phyloP scores from a whole-genome alignment of 2,329 filamentous ascomycete genomes.

The Aspergillus terreus region DNA sequence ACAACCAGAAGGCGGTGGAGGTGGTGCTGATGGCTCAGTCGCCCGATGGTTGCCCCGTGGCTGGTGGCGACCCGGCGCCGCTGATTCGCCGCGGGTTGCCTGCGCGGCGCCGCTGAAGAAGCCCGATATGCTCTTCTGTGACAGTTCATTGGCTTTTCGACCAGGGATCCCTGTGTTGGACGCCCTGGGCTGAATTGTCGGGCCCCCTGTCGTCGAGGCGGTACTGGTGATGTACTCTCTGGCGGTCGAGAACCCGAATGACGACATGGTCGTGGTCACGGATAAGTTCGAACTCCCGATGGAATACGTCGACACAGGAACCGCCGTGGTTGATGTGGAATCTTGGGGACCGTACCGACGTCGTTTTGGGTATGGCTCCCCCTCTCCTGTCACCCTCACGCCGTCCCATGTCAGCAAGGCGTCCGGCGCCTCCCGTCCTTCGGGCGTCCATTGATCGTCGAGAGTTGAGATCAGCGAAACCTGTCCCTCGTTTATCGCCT shows the following conservation, averaged over 20 bases:
- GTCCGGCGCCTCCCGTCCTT: slow-evolving; percentile 50
- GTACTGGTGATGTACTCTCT: slow-evolving; percentile 48
- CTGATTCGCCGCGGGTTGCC: slow-evolving; percentile 10
- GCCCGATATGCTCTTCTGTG: slow-evolving; percentile 50
- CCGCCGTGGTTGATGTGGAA: slow-evolving; percentile 26
- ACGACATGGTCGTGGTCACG: slow-evolving; percentile 39
- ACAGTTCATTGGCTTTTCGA: slow-evolving; percentile 38
- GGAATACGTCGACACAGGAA: slow-evolving; percentile 53
- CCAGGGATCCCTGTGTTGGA: slow-evolving; percentile 24
- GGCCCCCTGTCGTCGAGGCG: slow-evolving; percentile 11
- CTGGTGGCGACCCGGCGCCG: slow-evolving; percentile 10
- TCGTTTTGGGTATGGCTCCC: slow-evolving; percentile 24
- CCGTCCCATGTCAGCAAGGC: slow-evolving; percentile 37
- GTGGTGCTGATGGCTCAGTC: slow-evolving; percentile 1
- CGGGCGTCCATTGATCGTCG: slow-evolving; percentile 66
- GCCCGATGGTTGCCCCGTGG: slow-evolving; percentile 9
- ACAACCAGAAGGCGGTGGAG: neutral
- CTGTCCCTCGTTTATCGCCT: slow-evolving; percentile 50
- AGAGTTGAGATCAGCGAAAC: slow-evolving; percentile 46
- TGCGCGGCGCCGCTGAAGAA: slow-evolving; percentile 43
- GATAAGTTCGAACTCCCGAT: slow-evolving; percentile 53
- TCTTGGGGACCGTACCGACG: slow-evolving; percentile 23
- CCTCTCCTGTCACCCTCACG: slow-evolving; percentile 16
- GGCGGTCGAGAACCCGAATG: slow-evolving; percentile 62
- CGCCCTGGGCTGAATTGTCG: slow-evolving; percentile 24